Evolutionary conservation across 1,284 basidiomycete genomes (phyloP), one percentile per base, ranked within the genome.

Genomic region (Moesziomyces globuligerus): DNA sequence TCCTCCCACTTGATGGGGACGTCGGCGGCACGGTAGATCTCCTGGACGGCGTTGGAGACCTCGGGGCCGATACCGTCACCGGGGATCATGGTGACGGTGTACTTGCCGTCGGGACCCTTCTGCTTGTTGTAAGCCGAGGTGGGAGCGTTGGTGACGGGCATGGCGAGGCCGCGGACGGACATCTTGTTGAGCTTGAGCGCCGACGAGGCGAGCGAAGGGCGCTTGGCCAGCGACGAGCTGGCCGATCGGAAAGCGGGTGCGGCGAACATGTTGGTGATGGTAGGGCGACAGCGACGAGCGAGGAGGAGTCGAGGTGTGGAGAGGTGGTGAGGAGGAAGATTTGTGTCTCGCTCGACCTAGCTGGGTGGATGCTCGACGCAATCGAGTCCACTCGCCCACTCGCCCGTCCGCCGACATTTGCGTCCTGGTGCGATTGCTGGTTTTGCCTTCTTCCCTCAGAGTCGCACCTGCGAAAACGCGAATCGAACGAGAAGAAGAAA

Each of bases 11-110:
- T 76, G 75, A 79, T 60, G 58, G 62, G 57, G 20, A 64, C 74
- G 64, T 83, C 88, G 70, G 95, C 94, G 71, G 92, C 91, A 48
- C 85, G 84, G 85, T 95, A 98, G 84, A 99, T 98, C 72, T 89
- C 86, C 86, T 96, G 96, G 81, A 99, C 90, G 65, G 94, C 91
- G 86, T 96, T 87, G 84, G 93, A 92, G 79, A 99, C 98, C 86
- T 99, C 96, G 46, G 95, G 94, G 47, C 96, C 96, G 86, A 99
- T 98, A 84, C 94, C 49, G 82, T 95, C 93, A 82, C 93, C 93
- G 40, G 93, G 91, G 83, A 95, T 92, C 69, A 95, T 85, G 46
- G 93, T 94, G 47, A 95, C 93, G 44, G 90, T 90, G 85, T 94
- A 97, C 87, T 96, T 96, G 72, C 94, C 94, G 52, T 81, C 76